phyloP scores from a whole-genome alignment of 106 monocot genomes.

The Narthecium ossifragum region DNA sequence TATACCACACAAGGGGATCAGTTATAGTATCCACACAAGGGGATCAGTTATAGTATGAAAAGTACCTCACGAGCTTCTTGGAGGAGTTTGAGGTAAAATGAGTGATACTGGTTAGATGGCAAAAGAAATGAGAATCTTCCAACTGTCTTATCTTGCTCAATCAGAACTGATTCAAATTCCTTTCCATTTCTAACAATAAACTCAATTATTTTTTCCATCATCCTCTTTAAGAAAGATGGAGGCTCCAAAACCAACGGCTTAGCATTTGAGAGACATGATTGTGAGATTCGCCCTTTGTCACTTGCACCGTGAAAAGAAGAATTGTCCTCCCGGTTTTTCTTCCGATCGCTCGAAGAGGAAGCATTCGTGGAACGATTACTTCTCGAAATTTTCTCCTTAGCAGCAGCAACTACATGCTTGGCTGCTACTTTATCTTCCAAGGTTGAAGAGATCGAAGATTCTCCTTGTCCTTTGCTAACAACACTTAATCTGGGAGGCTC shows the following conservation, averaged over 20 bases:
- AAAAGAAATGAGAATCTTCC: constrained; percentile 94
- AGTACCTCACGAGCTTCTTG: constrained; percentile 72
- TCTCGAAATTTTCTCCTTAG: constrained; percentile 37
- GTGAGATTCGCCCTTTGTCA: constrained; percentile 2
- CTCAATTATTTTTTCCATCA: constrained; percentile 79
- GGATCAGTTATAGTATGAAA: not conserved
- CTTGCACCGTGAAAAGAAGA: constrained; percentile 6
- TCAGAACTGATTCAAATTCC: constrained; percentile 77
- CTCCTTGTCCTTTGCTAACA: constrained; percentile 7
- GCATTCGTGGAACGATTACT: constrained; percentile 20
- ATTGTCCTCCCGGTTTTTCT: constrained; percentile 22
- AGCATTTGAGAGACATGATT: constrained; percentile 13
- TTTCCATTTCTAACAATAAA: constrained; percentile 87
- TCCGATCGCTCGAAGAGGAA: constrained; percentile 9
- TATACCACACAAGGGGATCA: too few species aligned
- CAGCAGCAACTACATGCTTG: constrained; percentile 11
- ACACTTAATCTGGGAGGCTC: not conserved
- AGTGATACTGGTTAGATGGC: constrained; percentile 58
- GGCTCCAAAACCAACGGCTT: constrained; percentile 58
- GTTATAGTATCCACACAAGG: too few species aligned
- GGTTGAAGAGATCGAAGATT: constrained; percentile 2
- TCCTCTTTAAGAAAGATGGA: constrained; percentile 48
- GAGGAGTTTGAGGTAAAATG: constrained; percentile 75
- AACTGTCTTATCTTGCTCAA: constrained; percentile 67
- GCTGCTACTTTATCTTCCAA: constrained; percentile 15